Evolutionary conservation across 495 filamentous ascomycete genomes (phyloP).

Genomic region (Antarctomyces pellizariae): DNA sequence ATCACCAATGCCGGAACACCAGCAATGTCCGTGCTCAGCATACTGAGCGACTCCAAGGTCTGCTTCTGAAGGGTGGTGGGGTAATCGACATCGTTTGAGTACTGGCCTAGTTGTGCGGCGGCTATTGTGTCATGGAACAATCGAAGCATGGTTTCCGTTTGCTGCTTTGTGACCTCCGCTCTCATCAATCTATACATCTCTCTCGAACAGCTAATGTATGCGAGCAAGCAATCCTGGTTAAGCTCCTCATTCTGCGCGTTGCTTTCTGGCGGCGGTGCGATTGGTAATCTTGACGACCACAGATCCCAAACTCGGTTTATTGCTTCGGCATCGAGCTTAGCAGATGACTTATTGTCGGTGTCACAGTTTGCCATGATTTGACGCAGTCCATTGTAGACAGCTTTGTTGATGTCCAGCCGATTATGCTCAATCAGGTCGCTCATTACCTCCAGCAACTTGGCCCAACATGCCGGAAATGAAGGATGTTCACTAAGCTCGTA

Average conservation of each 20-base stretch:
- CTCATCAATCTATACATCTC: slow-evolving; percentile 66
- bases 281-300: slow-evolving; percentile 42
- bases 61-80: slow-evolving; percentile 55
- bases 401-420: slow-evolving; percentile 44
- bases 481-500: slow-evolving; percentile 30
- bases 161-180: slow-evolving; percentile 30
- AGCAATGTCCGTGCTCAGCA: slow-evolving; percentile 41
- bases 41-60: slow-evolving; percentile 47
- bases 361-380: slow-evolving; percentile 35
- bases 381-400: slow-evolving; percentile 42
- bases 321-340: slow-evolving; percentile 28
- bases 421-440: slow-evolving; percentile 31
- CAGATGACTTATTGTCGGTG: slow-evolving; percentile 17
- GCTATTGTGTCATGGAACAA: slow-evolving; percentile 31
- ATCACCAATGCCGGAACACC: slow-evolving; percentile 46
- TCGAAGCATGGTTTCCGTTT: slow-evolving; percentile 36
- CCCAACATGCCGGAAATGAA: slow-evolving; percentile 39
- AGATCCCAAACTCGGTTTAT: slow-evolving; percentile 45
- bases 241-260: too few species aligned
- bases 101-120: slow-evolving; percentile 41
- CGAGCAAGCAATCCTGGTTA: slow-evolving; percentile 58
- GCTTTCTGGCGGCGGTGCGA: slow-evolving; percentile 18
- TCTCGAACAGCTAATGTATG: slow-evolving; percentile 54
- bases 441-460: slow-evolving; percentile 42
- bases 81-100: slow-evolving; percentile 66